phyloP scores from a whole-genome alignment of 2,329 filamentous ascomycete genomes.

The Penicillium sp. region DNA sequence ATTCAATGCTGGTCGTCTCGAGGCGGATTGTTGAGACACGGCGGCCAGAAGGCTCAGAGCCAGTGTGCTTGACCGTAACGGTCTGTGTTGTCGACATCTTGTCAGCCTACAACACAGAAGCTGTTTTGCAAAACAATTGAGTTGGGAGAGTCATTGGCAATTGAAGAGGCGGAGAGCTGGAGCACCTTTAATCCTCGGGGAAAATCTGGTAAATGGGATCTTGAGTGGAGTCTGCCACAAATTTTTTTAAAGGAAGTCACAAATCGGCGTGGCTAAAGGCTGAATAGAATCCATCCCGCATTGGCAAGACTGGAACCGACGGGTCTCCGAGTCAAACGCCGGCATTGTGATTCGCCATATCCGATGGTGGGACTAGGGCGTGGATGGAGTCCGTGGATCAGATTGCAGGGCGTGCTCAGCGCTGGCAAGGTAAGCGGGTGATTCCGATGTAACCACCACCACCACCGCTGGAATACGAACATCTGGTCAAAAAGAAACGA shows the following conservation, averaged over 20 bases:
- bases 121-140: neutral
- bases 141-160: neutral
- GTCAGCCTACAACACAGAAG: neutral
- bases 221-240: conserved; percentile 1
- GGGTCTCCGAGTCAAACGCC: neutral
- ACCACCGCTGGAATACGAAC: neutral
- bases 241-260: neutral
- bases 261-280: neutral
- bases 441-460: neutral
- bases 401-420: conserved; percentile 1
- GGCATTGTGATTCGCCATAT: neutral
- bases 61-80: conserved; percentile 3
- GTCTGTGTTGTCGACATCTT: conserved; percentile 1
- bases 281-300: neutral
- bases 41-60: neutral
- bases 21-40: neutral
- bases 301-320: neutral
- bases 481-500: neutral
- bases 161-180: neutral
- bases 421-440: neutral
- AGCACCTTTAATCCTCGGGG: neutral
- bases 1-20: neutral
- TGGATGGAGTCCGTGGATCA: neutral
- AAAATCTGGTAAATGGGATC: neutral
- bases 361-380: neutral